These are phyloP conservation scores for Novakomyces olei DNA, from an alignment of 805 yeast genomes.

Conservation along the genomic window DNA sequence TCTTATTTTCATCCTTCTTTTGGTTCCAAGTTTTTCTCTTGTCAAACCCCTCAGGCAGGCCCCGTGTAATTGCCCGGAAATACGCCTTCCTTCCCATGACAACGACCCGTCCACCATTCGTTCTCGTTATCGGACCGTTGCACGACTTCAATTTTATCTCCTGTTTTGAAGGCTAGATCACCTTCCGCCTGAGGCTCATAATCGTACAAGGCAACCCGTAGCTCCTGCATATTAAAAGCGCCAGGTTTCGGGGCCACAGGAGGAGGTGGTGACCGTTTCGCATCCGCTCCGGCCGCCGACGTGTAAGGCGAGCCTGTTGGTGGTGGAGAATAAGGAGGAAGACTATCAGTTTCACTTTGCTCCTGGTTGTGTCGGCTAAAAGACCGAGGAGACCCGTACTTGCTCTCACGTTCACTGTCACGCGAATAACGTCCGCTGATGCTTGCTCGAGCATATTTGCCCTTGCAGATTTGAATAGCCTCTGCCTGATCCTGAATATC, in stretches of 20 bases:
- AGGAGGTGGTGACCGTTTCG: constrained; percentile 8
- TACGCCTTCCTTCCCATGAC: constrained; percentile 68
- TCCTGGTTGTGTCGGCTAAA: too few relatives aligned
- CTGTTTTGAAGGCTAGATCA: constrained; percentile 71
- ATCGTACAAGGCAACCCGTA: constrained; percentile 75
- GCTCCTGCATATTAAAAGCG: constrained; percentile 15
- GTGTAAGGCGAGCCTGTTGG: not conserved
- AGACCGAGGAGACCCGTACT: too few relatives aligned
- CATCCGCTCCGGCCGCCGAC: constrained; percentile 6
- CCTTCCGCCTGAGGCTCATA: constrained; percentile 86
- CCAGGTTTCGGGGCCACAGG: constrained; percentile 17
- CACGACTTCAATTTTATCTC: constrained; percentile 62
- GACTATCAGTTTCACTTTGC: too few relatives aligned
- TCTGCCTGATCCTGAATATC: constrained; percentile 77
- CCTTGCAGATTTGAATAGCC: constrained; percentile 67
- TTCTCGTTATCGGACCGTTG: constrained; percentile 65
- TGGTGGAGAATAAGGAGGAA: not conserved
- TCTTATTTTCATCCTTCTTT: too few relatives aligned
- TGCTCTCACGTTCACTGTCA: too few relatives aligned
- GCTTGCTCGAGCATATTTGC: too few relatives aligned
- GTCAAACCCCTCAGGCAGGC: too few relatives aligned
- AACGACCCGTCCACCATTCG: constrained; percentile 95
- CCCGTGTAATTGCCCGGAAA: constrained; percentile 98
- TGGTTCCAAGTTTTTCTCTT: too few relatives aligned
- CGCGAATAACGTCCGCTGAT: too few relatives aligned